phyloP scores from a whole-genome alignment of 208 protist genomes.

The Tritrichomonas musculus region DNA sequence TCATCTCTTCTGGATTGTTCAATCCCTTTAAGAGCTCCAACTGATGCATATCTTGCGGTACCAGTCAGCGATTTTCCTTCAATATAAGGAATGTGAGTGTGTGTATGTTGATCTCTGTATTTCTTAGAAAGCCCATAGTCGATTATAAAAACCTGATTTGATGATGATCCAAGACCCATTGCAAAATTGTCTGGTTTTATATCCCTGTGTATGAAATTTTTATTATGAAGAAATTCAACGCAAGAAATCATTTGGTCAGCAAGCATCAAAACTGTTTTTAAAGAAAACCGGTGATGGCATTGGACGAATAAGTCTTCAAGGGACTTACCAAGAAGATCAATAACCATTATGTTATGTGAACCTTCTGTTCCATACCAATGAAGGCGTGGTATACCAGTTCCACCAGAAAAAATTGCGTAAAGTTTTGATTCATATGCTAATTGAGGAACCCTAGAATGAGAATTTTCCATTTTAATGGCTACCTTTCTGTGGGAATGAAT shows the following conservation, averaged over 20 bases:
- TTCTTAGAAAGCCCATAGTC: constrained; percentile 86
- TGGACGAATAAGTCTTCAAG: constrained; percentile 93
- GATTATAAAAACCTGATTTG: constrained; percentile 42
- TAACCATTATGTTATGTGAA: constrained; percentile 96
- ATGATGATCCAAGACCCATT: constrained; percentile 71
- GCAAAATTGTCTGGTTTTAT: constrained; percentile 86
- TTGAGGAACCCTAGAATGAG: constrained; percentile 78
- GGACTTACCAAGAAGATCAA: constrained; percentile 92
- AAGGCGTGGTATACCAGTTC: constrained; percentile 80
- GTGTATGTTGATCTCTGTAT: constrained; percentile 91
- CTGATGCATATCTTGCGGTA: constrained; percentile 95
- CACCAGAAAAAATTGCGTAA: constrained; percentile 70
- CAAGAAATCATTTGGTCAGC: constrained; percentile 69
- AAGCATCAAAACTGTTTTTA: constrained; percentile 96
- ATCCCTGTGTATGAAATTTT: no score
- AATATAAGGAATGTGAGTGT: constrained; percentile 96
- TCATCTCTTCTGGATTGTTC: constrained; percentile 64
- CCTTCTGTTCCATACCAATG: constrained; percentile 84
- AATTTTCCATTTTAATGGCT: constrained; percentile 44
- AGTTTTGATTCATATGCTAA: constrained; percentile 91
- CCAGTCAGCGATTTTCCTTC: constrained; percentile 98
- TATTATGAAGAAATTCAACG: constrained; percentile 88
- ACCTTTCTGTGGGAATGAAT: constrained; percentile 7
- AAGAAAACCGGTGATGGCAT: constrained; percentile 57
- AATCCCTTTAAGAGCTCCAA: constrained; percentile 97